phyloP scores from a whole-genome alignment of 257 asterid genomes.

The Solanum pimpinellifolium region DNA sequence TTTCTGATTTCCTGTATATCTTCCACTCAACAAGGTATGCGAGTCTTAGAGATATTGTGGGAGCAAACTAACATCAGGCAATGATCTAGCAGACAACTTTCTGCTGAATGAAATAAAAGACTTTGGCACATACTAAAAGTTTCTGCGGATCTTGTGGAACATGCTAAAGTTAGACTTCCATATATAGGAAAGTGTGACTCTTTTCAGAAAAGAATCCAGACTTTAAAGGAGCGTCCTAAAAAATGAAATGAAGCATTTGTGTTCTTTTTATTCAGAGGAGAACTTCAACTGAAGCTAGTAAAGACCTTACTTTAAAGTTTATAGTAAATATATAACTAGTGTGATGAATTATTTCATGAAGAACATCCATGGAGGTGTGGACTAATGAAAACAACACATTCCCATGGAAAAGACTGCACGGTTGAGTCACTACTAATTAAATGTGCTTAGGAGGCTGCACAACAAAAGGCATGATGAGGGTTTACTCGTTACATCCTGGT shows the following conservation, averaged over 20 bases:
- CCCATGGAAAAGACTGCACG: background rate
- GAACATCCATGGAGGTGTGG: background rate
- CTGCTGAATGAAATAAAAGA: background rate
- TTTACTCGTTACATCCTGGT: background rate
- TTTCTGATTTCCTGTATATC: background rate
- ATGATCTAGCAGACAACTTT: background rate
- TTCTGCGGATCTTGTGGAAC: background rate
- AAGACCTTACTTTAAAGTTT: background rate
- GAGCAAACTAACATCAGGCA: background rate
- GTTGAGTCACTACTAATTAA: background rate
- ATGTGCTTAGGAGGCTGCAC: background rate
- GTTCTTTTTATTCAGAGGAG: background rate
- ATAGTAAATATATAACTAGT: background rate
- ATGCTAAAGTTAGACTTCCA: background rate
- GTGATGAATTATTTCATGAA: background rate
- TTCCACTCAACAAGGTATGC: background rate
- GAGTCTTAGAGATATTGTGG: background rate
- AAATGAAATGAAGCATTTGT: background rate
- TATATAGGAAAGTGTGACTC: background rate
- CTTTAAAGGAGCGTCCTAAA: background rate
- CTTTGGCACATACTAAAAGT: background rate
- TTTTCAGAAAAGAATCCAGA: background rate
- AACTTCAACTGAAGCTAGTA: background rate
- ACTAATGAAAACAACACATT: background rate
- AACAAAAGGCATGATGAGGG: background rate